A percentile compares a stretch with the other conserved stretches of the same genome.
Evolutionary conservation across 2,329 filamentous ascomycete species (phyloP).

Genomic region (Fusarium clavum): DNA sequence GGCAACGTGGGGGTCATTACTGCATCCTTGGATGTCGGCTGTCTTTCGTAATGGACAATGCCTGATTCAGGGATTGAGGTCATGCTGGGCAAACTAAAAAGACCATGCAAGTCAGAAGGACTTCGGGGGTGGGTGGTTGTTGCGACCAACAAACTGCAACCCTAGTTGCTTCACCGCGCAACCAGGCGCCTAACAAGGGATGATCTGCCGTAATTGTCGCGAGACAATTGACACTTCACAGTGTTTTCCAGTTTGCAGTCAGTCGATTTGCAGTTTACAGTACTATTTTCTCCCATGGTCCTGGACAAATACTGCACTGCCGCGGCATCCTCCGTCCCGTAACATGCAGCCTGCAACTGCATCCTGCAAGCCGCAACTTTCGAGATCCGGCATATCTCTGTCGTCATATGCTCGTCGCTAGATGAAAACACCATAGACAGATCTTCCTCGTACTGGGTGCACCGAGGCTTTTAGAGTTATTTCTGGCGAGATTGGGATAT

Average conservation of each 20-base stretch:
- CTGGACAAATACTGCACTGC: conserved; percentile 31
- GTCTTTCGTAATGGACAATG: conserved; percentile 36
- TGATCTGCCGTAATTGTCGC: conserved; percentile 39
- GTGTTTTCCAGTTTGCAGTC: conserved; percentile 1
- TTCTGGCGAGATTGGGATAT: background rate
- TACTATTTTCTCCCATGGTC: background rate
- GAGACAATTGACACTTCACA: conserved; percentile 41
- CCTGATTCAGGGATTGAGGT: conserved; percentile 42
- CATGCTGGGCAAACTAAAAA: conserved; percentile 31
- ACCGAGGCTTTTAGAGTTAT: background rate
- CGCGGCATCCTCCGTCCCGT: conserved; percentile 31
- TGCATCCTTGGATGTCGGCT: conserved; percentile 19
- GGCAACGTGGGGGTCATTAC: conserved; percentile 42
- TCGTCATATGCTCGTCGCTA: conserved; percentile 26
- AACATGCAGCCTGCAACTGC: background rate
- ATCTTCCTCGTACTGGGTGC: conserved; percentile 4
- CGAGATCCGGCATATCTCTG: conserved; percentile 22
- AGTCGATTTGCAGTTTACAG: background rate
- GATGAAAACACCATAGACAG: conserved; percentile 14
- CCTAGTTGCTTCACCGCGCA: conserved; percentile 3
- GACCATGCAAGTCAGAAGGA: conserved; percentile 46
- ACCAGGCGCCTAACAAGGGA: conserved; percentile 31
- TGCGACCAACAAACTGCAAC: conserved; percentile 10
- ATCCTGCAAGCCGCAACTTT: conserved; percentile 7
- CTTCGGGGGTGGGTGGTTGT: conserved; percentile 37